These are phyloP conservation scores for Aspergillus sclerotialis DNA, from an alignment of 2,329 filamentous ascomycete species.

Conservation along the genomic window DNA sequence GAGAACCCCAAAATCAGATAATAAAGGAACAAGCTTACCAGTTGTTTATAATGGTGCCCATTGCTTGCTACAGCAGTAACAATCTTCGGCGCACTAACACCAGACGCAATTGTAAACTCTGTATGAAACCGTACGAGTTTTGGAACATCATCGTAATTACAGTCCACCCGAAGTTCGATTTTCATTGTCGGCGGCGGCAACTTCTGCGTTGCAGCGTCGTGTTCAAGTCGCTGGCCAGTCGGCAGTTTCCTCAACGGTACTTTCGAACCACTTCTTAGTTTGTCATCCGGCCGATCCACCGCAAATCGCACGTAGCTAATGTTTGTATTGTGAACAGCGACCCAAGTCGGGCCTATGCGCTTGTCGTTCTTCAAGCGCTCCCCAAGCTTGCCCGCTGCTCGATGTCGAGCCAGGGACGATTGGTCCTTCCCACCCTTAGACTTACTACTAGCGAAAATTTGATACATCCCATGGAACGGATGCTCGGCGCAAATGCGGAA, in stretches of 20 bases:
- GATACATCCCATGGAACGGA: constrained; percentile 95
- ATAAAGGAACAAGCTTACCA: constrained; percentile 51
- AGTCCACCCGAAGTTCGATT: constrained; percentile 64
- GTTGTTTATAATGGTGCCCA: constrained; percentile 74
- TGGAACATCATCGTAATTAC: constrained; percentile 71
- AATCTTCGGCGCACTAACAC: constrained; percentile 89
- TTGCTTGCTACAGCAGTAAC: constrained; percentile 74
- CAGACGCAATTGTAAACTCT: constrained; percentile 76
- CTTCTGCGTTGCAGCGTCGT: constrained; percentile 55
- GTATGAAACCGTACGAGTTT: constrained; percentile 65
- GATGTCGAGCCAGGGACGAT: constrained; percentile 64
- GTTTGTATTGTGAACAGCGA: constrained; percentile 66
- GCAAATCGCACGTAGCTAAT: constrained; percentile 51
- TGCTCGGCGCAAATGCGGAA: constrained; percentile 84
- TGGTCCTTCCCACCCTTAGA: constrained; percentile 63
- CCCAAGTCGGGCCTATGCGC: constrained; percentile 55
- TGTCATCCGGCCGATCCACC: constrained; percentile 44
- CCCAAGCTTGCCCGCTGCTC: constrained; percentile 64
- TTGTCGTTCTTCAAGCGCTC: constrained; percentile 51
- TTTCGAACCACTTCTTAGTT: constrained; percentile 62
- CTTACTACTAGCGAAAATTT: constrained; percentile 78
- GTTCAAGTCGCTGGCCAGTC: constrained; percentile 57
- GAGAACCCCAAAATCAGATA: background rate
- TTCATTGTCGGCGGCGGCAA: constrained; percentile 88
- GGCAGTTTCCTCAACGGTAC: constrained; percentile 56